Evolutionary conservation across 2,329 filamentous ascomycete species (phyloP), one percentile per base, ranked within the genome.

Genomic region (Cryphonectria radicalis): DNA sequence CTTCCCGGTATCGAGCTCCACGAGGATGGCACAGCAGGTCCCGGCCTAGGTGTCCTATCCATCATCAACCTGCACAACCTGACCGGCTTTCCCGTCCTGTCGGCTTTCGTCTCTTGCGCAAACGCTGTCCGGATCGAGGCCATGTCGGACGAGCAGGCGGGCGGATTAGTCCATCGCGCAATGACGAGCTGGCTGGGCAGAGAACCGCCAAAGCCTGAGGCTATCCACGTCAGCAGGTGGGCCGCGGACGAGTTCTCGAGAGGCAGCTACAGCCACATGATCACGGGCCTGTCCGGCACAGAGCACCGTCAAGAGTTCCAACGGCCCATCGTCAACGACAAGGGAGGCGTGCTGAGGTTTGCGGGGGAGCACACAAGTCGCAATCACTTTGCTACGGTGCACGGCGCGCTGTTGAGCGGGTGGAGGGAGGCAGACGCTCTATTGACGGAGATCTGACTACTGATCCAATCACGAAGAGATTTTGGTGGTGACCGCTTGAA

Each of bases 231-330:
- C 11, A 70, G 62, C 13, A 66, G 68, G 35, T 70, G 68, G 68
- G 68, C 68, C 13, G 14, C 28, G 22, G 68, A 70, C n/a, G 53
- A 55, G 53, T 66, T 70, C 63, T 66, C 68, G 42, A 60, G 68
- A 19, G 68, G 68, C 13, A 70, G 68, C 55, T 70, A 70, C 32
- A 70, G 68, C 55, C 68, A 70, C 28, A 70, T 70, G 68, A 28
- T 63, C 42, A 66, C 68, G 25, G 68, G 68, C 4, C 2, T 66
- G 28, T 70, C 68, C 1, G 68, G 62, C 32, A 19, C 55, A 8
- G 32, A n/a, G 42, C 68, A 70, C n/a, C 68, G 68, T 14, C 53
- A 63, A 22, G 63, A 53, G 32, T 70, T 70, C 53, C 68, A 70
- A 28, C n/a, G 11, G 63, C 63, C 68, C 17, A n/a, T 66, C 22